Evolutionary conservation across 192 early-diverging fungal genomes (phyloP).

Genomic region (Coemansia sp.): DNA sequence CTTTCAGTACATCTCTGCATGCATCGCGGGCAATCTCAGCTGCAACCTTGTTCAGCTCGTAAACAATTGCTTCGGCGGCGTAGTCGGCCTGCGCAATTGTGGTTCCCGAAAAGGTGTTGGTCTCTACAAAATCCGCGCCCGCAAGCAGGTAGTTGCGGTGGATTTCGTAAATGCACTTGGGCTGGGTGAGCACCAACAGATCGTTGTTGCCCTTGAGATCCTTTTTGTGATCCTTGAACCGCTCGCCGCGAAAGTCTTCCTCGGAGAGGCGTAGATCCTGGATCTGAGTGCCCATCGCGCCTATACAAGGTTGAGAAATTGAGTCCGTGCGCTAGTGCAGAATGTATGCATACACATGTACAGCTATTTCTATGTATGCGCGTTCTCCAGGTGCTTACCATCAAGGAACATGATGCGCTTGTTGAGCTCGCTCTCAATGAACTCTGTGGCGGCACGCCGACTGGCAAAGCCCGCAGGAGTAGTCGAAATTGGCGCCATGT

Average conservation of each 20-base stretch:
- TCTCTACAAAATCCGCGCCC: slow-evolving; percentile 91
- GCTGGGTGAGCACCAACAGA: slow-evolving; percentile 86
- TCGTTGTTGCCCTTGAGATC: slow-evolving; percentile 97
- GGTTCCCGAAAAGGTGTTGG: slow-evolving; percentile 95
- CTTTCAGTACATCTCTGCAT: slow-evolving; percentile 73
- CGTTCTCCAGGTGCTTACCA: slow-evolving; percentile 55
- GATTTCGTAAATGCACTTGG: slow-evolving; percentile 85
- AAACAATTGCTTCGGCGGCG: slow-evolving; percentile 77
- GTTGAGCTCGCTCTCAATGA: slow-evolving; percentile 72
- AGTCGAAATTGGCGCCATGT: slow-evolving; percentile 32
- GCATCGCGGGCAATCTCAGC: slow-evolving; percentile 84
- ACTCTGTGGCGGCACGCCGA: slow-evolving; percentile 56
- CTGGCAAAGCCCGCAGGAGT: slow-evolving; percentile 44
- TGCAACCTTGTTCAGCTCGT: slow-evolving; percentile 89
- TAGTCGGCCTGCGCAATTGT: slow-evolving; percentile 94
- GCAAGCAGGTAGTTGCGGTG: slow-evolving; percentile 89
- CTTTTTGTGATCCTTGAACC: slow-evolving; percentile 80
- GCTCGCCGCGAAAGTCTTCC: slow-evolving; percentile 79
- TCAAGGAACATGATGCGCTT: slow-evolving; percentile 95
- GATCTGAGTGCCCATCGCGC: slow-evolving; percentile 93
- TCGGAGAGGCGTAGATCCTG: slow-evolving; percentile 81
- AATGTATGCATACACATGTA: neutral
- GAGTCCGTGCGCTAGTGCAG: no score
- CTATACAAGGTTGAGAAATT: slow-evolving; percentile 17
- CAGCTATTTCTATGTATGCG: neutral